Percentiles rank a stretch among this genome's conserved stretches.
Evolutionary conservation across 73 alveolate genomes (phyloP).

Genomic region (Blepharisma japonicum): DNA sequence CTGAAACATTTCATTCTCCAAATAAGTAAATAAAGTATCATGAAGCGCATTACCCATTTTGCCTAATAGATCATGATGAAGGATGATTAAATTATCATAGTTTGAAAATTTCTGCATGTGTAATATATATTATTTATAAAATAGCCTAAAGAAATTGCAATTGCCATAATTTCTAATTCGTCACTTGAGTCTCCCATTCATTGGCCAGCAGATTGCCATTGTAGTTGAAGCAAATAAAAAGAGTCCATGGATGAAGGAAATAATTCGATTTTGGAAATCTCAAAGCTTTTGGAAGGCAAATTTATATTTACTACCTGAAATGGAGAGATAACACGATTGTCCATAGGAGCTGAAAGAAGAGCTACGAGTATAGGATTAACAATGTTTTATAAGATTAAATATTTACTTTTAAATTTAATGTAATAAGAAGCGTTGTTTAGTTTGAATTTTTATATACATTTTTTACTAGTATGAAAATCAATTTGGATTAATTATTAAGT

Average conservation of each 20-base stretch:
- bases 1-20: too few species aligned
- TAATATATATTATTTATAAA: background rate
- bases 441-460: too few species aligned
- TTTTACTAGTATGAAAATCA: too few species aligned
- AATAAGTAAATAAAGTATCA: too few species aligned
- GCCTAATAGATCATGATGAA: background rate
- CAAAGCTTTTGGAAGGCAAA: background rate
- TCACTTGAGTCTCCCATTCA: background rate
- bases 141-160: background rate
- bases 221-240: background rate
- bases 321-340: background rate
- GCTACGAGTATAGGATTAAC: background rate
- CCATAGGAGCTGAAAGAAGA: background rate
- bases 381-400: too few species aligned
- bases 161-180: background rate
- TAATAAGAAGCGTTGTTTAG: too few species aligned
- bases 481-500: too few species aligned
- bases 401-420: too few species aligned
- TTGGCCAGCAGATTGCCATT: background rate
- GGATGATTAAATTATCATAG: background rate
- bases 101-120: background rate
- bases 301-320: background rate
- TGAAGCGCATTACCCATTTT: too few species aligned
- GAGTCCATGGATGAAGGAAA: slow-evolving; percentile 1
- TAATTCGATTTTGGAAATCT: background rate